Conservation (phyloP, 805 yeast species). For the Metschnikowia koreensis region DNA sequence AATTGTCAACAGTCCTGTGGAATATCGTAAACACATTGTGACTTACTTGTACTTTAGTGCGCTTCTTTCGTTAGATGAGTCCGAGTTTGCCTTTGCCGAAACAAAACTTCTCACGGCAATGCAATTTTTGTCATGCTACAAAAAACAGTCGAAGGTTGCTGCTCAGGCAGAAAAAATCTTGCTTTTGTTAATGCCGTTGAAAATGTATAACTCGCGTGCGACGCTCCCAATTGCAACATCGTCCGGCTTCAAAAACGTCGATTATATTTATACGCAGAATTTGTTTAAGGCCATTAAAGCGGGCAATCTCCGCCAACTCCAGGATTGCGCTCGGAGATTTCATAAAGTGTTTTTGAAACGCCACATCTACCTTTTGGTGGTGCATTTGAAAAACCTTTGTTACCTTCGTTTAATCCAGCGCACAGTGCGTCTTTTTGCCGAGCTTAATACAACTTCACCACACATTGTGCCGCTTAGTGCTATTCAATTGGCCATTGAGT, state of each 20-base stretch:
- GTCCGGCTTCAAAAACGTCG: constrained; percentile 41
- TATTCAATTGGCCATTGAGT: constrained; percentile 44
- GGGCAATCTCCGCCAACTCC: constrained; percentile 60
- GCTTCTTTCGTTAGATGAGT: constrained; percentile 61
- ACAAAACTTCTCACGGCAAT: constrained; percentile 53
- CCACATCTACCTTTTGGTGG: constrained; percentile 59
- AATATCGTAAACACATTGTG: constrained; percentile 33
- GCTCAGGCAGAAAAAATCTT: constrained; percentile 45
- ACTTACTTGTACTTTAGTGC: constrained; percentile 71
- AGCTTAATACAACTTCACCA: constrained; percentile 22
- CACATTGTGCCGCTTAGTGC: constrained; percentile 43
- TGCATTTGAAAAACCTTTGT: constrained; percentile 50
- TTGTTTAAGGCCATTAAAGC: constrained; percentile 46
- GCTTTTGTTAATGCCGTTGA: constrained; percentile 61
- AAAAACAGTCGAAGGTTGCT: constrained; percentile 24
- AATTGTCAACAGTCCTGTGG: constrained; percentile 36
- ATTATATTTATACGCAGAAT: constrained; percentile 41
- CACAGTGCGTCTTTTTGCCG: constrained; percentile 21
- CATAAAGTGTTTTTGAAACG: constrained; percentile 53
- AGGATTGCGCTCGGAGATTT: constrained; percentile 40
- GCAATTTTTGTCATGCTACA: constrained; percentile 26
- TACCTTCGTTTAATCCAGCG: constrained; percentile 50
- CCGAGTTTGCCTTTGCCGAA: constrained; percentile 53
- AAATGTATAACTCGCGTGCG: constrained; percentile 44
- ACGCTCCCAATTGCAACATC: constrained; percentile 47